Evolutionary conservation across 106 monocot species (phyloP), one percentile per base, ranked within the genome.

Genomic region (Alisma plantagoaquatica): DNA sequence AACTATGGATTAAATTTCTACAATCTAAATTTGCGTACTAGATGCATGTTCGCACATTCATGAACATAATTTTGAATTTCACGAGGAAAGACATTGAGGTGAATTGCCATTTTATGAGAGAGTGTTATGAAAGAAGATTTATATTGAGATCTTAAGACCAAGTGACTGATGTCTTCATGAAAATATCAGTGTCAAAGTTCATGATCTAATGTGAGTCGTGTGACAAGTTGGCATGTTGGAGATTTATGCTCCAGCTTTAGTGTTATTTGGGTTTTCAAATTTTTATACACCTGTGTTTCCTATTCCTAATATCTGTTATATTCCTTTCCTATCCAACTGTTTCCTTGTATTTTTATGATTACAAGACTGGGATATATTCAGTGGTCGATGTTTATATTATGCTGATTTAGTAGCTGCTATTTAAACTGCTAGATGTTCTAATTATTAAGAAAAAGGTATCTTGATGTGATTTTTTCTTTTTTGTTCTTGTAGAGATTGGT

Each of bases 401-500:
- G n/a, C n/a, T n/a, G n/a, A n/a, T n/a, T n/a, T n/a, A n/a, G n/a
- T n/a, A n/a, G n/a, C n/a, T n/a, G n/a, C n/a, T n/a, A n/a, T 7
- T 38, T 38, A 38, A 14, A 38, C 35, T 38, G 14, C 35, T 38
- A 6, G 14, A 38, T 38, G 9, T 38, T 38, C 35, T 38, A 7
- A 38, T 38, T 7, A 38, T 6, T 14, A 7, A 7, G 35, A 38
- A 38, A 38, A 6, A 38, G 35, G 35, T 14, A 38, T 38, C 6
- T 38, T 38, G 6, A 6, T 38, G 14, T 7, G 35, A 6, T 38
- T 7, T 6, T 38, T 38, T 3, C n/a, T 46, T 33, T 24, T 22
- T 32, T 33, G 29, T 23, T 64, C 64, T 43, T 73, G 45, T 74
- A 99, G 98, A 90, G 24, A 56, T 99, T 68, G 90, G 90, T 66